phyloP scores from a whole-genome alignment of 208 protist genomes.

The Angomonas ambiguus region DNA sequence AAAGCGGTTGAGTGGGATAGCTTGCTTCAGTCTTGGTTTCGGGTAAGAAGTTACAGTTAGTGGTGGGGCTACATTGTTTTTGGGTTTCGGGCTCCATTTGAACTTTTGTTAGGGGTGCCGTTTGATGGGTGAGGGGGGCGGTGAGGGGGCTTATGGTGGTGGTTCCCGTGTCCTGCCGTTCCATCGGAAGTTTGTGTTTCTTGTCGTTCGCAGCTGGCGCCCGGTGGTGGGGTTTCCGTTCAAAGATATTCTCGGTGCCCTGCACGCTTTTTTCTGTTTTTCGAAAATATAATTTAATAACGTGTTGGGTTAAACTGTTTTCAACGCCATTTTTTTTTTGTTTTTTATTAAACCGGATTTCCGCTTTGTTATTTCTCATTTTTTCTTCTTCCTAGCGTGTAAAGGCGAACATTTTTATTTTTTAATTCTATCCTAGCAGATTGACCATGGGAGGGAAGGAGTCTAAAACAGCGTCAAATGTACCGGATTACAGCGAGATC shows the following conservation, averaged over 20 bases:
- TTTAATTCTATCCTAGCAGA: too few relatives aligned
- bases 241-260: not conserved
- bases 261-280: not conserved
- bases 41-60: too few relatives aligned
- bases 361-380: too few relatives aligned
- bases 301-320: not conserved
- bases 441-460: conserved; percentile 10
- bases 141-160: not conserved
- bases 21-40: too few relatives aligned
- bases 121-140: not conserved
- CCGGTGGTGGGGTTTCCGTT: not conserved
- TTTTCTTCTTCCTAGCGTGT: too few relatives aligned
- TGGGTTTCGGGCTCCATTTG: not conserved
- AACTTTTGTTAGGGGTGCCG: not conserved
- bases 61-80: not conserved
- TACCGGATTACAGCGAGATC: conserved; percentile 45
- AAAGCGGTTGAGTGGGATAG: too few relatives aligned
- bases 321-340: not conserved
- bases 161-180: not conserved
- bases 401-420: too few relatives aligned
- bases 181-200: not conserved
- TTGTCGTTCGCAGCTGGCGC: not conserved
- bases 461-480: conserved; percentile 16
- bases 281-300: not conserved
- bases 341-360: too few relatives aligned